Evolutionary conservation across 2,329 filamentous ascomycete genomes (phyloP).

Genomic region (Botrytis deweyae): DNA sequence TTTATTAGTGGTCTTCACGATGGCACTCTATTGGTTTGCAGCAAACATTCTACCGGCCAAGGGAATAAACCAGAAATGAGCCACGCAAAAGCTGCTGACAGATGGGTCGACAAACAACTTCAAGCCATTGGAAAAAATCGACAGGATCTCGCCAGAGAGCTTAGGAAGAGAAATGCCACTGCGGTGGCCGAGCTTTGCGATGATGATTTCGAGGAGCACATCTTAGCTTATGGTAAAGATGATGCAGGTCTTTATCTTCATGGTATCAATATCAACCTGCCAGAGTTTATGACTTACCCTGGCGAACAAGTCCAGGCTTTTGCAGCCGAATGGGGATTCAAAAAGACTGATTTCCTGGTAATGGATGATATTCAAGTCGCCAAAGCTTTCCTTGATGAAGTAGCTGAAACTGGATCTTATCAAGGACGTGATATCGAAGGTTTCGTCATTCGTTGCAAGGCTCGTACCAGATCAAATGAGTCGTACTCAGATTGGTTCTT

Average conservation of each 20-base stretch:
- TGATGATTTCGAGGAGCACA: conserved; percentile 94
- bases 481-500: conserved; percentile 96
- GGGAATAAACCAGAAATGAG: conserved; percentile 64
- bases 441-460: conserved; percentile 89
- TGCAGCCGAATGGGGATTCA: conserved; percentile 90
- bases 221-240: conserved; percentile 81
- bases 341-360: conserved; percentile 76
- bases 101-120: conserved; percentile 78
- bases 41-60: conserved; percentile 91
- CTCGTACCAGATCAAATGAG: conserved; percentile 47
- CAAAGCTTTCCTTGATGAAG: conserved; percentile 76
- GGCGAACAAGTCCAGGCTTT: conserved; percentile 83
- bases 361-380: conserved; percentile 74
- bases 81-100: conserved; percentile 82
- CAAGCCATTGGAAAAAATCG: conserved; percentile 73
- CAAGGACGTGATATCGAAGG: conserved; percentile 92
- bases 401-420: conserved; percentile 86
- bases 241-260: conserved; percentile 90
- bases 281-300: conserved; percentile 84
- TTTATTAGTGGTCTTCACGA: conserved; percentile 92
- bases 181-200: conserved; percentile 96
- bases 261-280: conserved; percentile 93
- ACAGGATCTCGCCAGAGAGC: conserved; percentile 71
- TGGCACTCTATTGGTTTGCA: conserved; percentile 89
- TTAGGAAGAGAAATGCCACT: conserved; percentile 82